Base-by-base conservation (phyloP, 441 rosid species). In the Pelargonium australe region DNA sequence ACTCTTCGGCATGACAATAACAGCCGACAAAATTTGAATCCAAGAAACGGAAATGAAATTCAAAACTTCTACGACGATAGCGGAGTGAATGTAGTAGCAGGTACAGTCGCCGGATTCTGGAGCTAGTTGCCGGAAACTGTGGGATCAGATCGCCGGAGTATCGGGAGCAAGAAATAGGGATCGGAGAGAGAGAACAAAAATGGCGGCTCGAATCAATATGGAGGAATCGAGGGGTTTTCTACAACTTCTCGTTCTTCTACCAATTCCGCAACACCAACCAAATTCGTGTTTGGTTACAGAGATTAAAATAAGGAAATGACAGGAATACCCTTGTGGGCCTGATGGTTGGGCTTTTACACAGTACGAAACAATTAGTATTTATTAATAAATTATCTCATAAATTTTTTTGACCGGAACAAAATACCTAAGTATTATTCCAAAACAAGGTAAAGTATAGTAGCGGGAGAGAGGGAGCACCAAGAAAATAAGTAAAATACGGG, bases 141-240 rank as follows among this genome's bases (percentile, higher is more conserved):
- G 25, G 62, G 28, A 57, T 57, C 62, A 9, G 62, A 57, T 57
- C 62, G 62, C 62, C 62, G 14, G 57, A 49, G 14, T 12, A n/a
- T 49, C 57, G 17, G 57, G 14, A 13, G 16, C 40, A 7, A 13
- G 57, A 49, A 49, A n/a, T 12, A 49, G 14, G 25, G 62, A 57
- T 57, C 62, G 25, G 28, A 57, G 25, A 19, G 12, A 57, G 25
- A 17, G 62, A 34, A 5, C 62, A 23, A 57, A 8, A 57, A 57
- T 57, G 62, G 62, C 62, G 62, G 62, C 62, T 57, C 62, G 3
- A 6, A 13, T 13, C 49, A 11, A 47, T n/a, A 53, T n/a, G 16
- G 62, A 16, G 25, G 62, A 17, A 1, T 17, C 62, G 62, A 57
- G 62, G 62, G 62, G 20, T 57, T 53, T 51, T 53, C 60, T 14